Conservation (phyloP, 23 red algal genomes). For the Gracilaria vermiculophylla region DNA sequence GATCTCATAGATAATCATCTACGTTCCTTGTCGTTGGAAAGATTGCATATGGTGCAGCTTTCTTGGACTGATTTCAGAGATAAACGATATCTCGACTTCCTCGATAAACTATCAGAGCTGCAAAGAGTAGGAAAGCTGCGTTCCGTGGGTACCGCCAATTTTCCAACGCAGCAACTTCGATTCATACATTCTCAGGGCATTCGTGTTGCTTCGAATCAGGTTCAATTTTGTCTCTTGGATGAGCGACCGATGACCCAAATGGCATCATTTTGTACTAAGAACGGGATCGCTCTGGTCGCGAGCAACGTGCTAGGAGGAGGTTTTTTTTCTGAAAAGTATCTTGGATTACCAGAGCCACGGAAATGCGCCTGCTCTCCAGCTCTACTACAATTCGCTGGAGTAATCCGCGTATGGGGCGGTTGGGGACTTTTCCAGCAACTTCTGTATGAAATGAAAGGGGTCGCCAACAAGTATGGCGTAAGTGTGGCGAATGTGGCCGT, state of each 20-base stretch:
- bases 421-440: conserved; percentile 60
- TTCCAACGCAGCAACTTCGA: conserved; percentile 34
- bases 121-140: conserved; percentile 35
- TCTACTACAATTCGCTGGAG: conserved; percentile 5
- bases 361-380: conserved; percentile 18
- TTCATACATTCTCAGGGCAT: conserved; percentile 24
- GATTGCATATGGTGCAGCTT: conserved; percentile 56
- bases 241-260: conserved; percentile 44
- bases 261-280: background rate
- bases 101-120: conserved; percentile 33
- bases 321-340: conserved; percentile 43
- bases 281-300: conserved; percentile 28
- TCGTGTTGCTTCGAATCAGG: conserved; percentile 43
- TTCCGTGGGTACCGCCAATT: conserved; percentile 51
- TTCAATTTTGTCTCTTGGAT: conserved; percentile 40
- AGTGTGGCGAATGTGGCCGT: conserved; percentile 58
- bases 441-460: conserved; percentile 46
- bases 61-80: conserved; percentile 59
- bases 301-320: conserved; percentile 10
- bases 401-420: conserved; percentile 52
- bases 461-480: conserved; percentile 59
- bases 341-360: conserved; percentile 48
- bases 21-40: conserved; percentile 17
- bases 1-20: conserved; percentile 29
- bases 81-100: conserved; percentile 37